Evolutionary conservation across 306 rosid species (phyloP), one percentile per base, ranked within the genome.

Genomic region (Astragalus membranaceus): DNA sequence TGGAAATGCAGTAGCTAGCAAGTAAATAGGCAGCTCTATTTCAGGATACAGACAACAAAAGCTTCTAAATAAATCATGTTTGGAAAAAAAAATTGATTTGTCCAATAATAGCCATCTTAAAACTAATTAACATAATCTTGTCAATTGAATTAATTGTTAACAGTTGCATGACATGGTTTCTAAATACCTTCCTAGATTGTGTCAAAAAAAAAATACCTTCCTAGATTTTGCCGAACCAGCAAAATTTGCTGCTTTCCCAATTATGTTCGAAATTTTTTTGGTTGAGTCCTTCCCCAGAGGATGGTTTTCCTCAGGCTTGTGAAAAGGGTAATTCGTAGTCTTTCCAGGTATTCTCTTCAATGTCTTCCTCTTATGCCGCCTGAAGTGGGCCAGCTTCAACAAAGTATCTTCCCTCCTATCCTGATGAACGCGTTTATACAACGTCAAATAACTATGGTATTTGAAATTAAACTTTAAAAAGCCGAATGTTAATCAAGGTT

Each of bases 361-460:
- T 47, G 81, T 23, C 79, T 95, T 95, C 85, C 99, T 95, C 81
- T 95, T 95, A 77, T 91, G 97, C 78, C 86, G 80, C 83, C 70
- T 87, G 81, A 95, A 95, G 82, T 87, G 92, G 50, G 88, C 84
- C 77, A 95, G 82, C 82, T 87, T 79, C 75, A 95, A 74, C 71
- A 86, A 64, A 20, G 97, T 91, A 81, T 95, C 99, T 81, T 95
- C 99, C 86, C 99, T 87, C 81, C 96, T 88, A 75, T 88, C 99
- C 99, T 95, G 93, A 46, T 51, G 79, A 76, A 79, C 30, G 55
- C 10, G 58, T 56, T 59, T 54, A 63, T 63, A 51, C 56, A 64
- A 49, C 32, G 69, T 77, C 73, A 78, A 70, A 58, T n/a, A 23
- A 42, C 52, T 29, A n/a, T 4, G 15, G 43, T 33, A 35, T 68